A percentile compares a stretch with the other conserved stretches of the same genome.
These are phyloP conservation scores for Coccinonectria pachysandricola DNA, from an alignment of 2,329 filamentous ascomycete genomes.

Conservation along the genomic window DNA sequence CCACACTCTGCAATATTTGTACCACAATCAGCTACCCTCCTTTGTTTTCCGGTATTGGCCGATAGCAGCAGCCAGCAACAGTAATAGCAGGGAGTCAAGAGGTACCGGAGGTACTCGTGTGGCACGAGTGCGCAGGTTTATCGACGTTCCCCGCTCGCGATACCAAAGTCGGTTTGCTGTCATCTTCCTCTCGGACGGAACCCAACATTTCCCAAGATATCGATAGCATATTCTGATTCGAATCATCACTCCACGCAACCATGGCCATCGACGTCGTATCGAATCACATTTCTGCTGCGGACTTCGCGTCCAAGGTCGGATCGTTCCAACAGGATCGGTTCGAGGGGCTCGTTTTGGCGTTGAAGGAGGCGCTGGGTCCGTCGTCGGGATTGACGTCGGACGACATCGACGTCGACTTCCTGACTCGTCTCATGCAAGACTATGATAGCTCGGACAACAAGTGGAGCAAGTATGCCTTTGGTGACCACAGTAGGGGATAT, in stretches of 20 bases:
- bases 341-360: slow-evolving; percentile 58
- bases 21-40: too few species aligned
- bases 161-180: slow-evolving; percentile 16
- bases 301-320: slow-evolving; percentile 13
- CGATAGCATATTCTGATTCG: too few species aligned
- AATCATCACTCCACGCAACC: slow-evolving; percentile 9
- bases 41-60: slow-evolving; percentile 16
- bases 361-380: slow-evolving; percentile 66
- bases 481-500: slow-evolving; percentile 60
- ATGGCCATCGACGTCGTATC: slow-evolving; percentile 28
- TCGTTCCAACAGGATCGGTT: slow-evolving; percentile 39
- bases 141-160: slow-evolving; percentile 16
- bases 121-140: slow-evolving; percentile 13
- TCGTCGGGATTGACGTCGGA: slow-evolving; percentile 73
- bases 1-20: too few species aligned
- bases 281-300: slow-evolving; percentile 12
- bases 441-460: slow-evolving; percentile 61
- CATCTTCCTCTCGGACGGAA: slow-evolving; percentile 9
- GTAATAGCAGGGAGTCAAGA: too few species aligned
- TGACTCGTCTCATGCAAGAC: slow-evolving; percentile 61
- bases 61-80: too few species aligned
- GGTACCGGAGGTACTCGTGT: too few species aligned
- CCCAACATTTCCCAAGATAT: slow-evolving; percentile 13
- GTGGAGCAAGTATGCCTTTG: slow-evolving; percentile 67
- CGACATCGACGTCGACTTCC: slow-evolving; percentile 64